Evolutionary conservation across 306 rosid genomes (phyloP).

Genomic region (Carpinus viminea): DNA sequence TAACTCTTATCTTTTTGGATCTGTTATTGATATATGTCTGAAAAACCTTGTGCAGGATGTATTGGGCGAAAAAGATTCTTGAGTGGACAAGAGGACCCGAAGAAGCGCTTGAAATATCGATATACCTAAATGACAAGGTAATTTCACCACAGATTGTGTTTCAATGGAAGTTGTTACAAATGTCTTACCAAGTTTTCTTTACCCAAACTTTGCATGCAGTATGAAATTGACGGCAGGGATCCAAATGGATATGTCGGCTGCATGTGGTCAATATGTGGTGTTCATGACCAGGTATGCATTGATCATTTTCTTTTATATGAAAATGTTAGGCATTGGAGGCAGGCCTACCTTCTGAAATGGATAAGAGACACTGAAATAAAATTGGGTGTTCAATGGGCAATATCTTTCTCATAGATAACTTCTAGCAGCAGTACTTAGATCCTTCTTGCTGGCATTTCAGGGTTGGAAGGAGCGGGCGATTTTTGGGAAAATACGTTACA

Average conservation of each 20-base stretch:
- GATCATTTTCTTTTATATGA: constrained; percentile 4
- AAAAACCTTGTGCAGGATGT: constrained; percentile 62
- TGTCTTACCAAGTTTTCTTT: constrained; percentile 17
- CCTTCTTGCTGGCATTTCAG: constrained; percentile 38
- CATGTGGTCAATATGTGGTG: constrained; percentile 96
- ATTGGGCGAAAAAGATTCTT: constrained; percentile 95
- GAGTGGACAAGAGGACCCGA: constrained; percentile 98
- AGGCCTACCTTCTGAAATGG: background rate
- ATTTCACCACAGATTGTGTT: constrained; percentile 9
- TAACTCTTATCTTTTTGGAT: background rate
- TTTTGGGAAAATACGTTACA: constrained; percentile 90
- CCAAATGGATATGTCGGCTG: constrained; percentile 90
- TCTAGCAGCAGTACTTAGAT: background rate
- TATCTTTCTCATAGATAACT: background rate
- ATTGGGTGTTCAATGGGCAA: background rate
- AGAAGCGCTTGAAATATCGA: constrained; percentile 83
- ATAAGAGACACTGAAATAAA: background rate
- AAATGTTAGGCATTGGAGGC: background rate
- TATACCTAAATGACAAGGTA: constrained; percentile 85
- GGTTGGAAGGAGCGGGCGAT: constrained; percentile 87
- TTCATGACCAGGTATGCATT: constrained; percentile 84
- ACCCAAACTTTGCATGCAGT: constrained; percentile 49
- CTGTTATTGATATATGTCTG: background rate
- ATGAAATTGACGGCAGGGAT: constrained; percentile 91
- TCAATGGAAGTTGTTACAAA: constrained; percentile 10